Base-by-base conservation (phyloP, 768 basidiomycete genomes). In the Lactarius pseudohatsudake region DNA sequence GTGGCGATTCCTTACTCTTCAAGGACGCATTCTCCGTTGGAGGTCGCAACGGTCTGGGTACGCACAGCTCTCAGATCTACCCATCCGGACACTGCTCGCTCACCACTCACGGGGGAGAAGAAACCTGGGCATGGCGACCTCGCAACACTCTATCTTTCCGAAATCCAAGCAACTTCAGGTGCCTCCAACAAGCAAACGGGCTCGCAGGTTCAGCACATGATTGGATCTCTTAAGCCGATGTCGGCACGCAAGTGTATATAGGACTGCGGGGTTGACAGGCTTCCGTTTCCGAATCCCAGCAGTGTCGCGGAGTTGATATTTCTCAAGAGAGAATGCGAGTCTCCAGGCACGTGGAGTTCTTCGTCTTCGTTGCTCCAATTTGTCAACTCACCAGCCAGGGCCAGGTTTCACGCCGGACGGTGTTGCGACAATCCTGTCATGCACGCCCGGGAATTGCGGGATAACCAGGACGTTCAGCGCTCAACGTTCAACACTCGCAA, bases 291-390 rank as follows among this genome's bases (percentile, higher is more conserved):
- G 66, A 62, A 32, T 41, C 41, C 61, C 34, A 63, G 30, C 57
- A 63, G 47, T 30, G 15, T 63, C 66, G 65, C 65, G 66, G 66
- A 67, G 66, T 67, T 67, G 57, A 63, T 66, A 66, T 66, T 66
- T 43, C 43, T 50, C 22, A 34, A 58, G 57, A 58, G 57, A 26
- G 34, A 38, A 7, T 34, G 28, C n/a, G 34, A 34, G 34, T 58
- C 34, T 34, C 57, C 57, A 58, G 57, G 57, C 57, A 58, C 57
- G 57, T 40, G 57, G 57, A 40, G 15, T 26, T 5, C 13, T 26
- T 53, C 50, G 50, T 53, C 50, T 50, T 50, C 22, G n/a, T n/a
- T 13, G 30, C 32, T 56, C 32, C 1, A 20, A 32, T 34, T 32
- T 56, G 30, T 30, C 30, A 56, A 56, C 9, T 55, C 54, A 11